Evolutionary conservation across 139 green algal species (phyloP).

Genomic region (Gonium pectorale): DNA sequence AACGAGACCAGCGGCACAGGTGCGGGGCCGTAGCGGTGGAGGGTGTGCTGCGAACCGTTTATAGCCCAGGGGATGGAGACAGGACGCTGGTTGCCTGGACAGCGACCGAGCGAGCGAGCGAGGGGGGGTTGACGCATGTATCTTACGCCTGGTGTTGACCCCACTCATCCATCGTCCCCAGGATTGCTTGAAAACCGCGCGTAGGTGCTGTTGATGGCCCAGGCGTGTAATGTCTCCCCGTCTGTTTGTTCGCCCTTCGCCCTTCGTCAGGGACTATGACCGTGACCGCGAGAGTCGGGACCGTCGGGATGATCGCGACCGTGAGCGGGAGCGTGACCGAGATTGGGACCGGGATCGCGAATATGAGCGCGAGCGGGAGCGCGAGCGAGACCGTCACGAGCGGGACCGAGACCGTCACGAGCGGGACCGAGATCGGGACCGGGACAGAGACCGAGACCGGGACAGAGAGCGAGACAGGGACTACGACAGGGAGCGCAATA

Average conservation of each 20-base stretch:
- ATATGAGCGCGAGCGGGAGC: not conserved
- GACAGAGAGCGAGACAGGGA: constrained; percentile 3
- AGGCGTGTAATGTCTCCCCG: too few relatives aligned
- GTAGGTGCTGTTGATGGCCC: too few relatives aligned
- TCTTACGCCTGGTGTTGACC: too few relatives aligned
- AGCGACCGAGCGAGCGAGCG: too few relatives aligned
- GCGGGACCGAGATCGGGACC: constrained; percentile 5
- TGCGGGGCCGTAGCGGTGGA: too few relatives aligned
- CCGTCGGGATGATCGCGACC: not conserved
- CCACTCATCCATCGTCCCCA: too few relatives aligned
- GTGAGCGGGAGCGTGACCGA: not conserved
- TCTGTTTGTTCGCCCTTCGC: too few relatives aligned
- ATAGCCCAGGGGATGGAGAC: too few relatives aligned
- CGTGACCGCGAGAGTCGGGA: constrained; percentile 6
- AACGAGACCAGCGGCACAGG: constrained; percentile 4
- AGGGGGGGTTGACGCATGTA: too few relatives aligned
- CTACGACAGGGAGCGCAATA: not conserved
- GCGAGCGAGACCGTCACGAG: constrained; percentile 5
- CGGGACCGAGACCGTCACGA: not conserved
- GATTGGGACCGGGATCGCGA: not conserved
- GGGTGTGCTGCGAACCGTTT: too few relatives aligned
- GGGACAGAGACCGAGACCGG: not conserved
- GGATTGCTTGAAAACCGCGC: too few relatives aligned
- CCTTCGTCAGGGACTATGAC: constrained; percentile 16
- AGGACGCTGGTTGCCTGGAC: too few relatives aligned